A percentile compares a stretch with the other conserved stretches of the same genome.
phyloP scores from a whole-genome alignment of 495 filamentous ascomycete genomes.

The Entonaema liquescens region DNA sequence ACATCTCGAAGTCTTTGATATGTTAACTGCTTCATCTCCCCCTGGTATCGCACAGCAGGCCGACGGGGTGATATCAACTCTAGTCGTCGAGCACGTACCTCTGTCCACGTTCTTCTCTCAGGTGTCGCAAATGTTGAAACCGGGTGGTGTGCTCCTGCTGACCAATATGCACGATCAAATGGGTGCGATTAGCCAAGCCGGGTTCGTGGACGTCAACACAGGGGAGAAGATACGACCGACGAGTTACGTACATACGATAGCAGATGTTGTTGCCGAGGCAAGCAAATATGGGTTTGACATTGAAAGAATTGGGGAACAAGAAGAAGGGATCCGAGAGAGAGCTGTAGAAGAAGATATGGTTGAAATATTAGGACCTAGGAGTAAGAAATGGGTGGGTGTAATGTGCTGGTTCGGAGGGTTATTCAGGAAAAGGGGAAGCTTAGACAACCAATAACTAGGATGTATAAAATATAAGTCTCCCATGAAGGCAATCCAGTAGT shows the following conservation, averaged over 20 bases:
- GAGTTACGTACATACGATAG: conserved; percentile 66
- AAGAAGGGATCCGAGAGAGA: conserved; percentile 54
- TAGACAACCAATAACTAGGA: background rate
- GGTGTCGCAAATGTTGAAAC: conserved; percentile 55
- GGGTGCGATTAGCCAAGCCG: conserved; percentile 70
- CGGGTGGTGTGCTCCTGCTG: conserved; percentile 65
- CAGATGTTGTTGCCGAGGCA: conserved; percentile 66
- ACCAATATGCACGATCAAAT: conserved; percentile 82
- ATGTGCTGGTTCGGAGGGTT: conserved; percentile 72
- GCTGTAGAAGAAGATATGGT: conserved; percentile 61
- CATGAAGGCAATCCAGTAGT: background rate
- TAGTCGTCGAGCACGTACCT: conserved; percentile 76
- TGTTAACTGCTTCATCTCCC: conserved; percentile 46
- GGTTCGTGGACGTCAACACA: conserved; percentile 67
- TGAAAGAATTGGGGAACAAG: conserved; percentile 34
- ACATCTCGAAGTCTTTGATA: conserved; percentile 50
- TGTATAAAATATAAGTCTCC: background rate
- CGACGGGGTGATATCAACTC: conserved; percentile 66
- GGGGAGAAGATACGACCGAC: conserved; percentile 69
- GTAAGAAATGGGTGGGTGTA: conserved; percentile 73
- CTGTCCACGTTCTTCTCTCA: conserved; percentile 64
- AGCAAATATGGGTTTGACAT: conserved; percentile 62
- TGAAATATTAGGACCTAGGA: conserved; percentile 63
- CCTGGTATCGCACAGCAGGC: conserved; percentile 32
- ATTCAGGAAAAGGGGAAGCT: conserved; percentile 53